phyloP scores from a whole-genome alignment of 768 basidiomycete genomes.

The Boletus patriciae region DNA sequence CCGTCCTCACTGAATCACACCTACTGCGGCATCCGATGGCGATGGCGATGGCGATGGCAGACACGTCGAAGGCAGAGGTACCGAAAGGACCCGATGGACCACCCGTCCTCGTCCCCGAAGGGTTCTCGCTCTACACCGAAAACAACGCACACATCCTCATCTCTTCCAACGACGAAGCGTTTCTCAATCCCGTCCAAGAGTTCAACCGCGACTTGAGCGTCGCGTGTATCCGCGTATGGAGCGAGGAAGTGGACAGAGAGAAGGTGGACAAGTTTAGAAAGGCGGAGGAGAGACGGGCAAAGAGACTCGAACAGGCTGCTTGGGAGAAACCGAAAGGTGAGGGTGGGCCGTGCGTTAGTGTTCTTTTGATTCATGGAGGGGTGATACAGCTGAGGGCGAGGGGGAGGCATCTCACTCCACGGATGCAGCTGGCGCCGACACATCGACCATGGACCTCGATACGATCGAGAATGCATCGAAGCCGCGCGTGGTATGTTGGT shows the following conservation, averaged over 20 bases:
- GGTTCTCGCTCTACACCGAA: slow-evolving; percentile 77
- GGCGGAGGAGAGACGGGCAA: slow-evolving; percentile 48
- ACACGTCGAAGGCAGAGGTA: background rate
- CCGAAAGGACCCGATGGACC: slow-evolving; percentile 7
- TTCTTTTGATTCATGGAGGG: slow-evolving; percentile 1
- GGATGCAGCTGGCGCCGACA: background rate
- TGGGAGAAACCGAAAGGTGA: slow-evolving; percentile 50
- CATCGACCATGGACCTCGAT: slow-evolving; percentile 1
- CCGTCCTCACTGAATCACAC: background rate
- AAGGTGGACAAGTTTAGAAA: slow-evolving; percentile 64
- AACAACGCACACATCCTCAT: slow-evolving; percentile 81
- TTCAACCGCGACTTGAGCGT: slow-evolving; percentile 96
- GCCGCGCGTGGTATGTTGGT: slow-evolving; percentile 24
- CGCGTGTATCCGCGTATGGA: slow-evolving; percentile 88
- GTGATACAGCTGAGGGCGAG: slow-evolving; percentile 2
- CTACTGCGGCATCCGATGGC: slow-evolving; percentile 5
- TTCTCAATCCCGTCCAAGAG: slow-evolving; percentile 96
- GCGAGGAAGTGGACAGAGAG: slow-evolving; percentile 61
- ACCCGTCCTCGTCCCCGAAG: slow-evolving; percentile 57
- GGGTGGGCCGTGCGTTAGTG: slow-evolving; percentile 5
- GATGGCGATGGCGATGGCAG: slow-evolving; percentile 4
- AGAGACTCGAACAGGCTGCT: slow-evolving; percentile 34
- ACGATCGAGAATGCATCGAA: slow-evolving; percentile 8
- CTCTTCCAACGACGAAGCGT: slow-evolving; percentile 71
- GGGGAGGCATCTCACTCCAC: background rate